Conservation (phyloP, 345 rosid species). For the Eucalyptus leucophloia region DNA sequence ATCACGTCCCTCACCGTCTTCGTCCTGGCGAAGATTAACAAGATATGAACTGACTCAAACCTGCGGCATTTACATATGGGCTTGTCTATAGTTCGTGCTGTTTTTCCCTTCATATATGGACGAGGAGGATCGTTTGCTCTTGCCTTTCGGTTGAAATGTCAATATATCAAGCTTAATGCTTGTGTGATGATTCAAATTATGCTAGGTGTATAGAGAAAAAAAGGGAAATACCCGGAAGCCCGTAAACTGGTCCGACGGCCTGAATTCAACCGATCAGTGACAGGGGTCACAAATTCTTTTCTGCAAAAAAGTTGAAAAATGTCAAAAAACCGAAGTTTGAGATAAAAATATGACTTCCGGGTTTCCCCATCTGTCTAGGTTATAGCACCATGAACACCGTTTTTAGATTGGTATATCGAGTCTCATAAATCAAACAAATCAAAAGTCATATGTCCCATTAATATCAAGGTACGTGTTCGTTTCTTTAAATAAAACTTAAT, state of each 20-base stretch:
- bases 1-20: conserved; percentile 73
- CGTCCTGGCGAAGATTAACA: conserved; percentile 63
- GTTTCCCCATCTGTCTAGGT: not conserved
- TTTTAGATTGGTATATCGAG: not conserved
- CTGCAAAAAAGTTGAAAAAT: not conserved
- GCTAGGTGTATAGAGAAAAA: not conserved
- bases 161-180: not conserved
- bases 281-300: not conserved
- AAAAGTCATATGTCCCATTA: not conserved
- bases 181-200: not conserved
- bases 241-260: not conserved
- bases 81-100: not conserved
- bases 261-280: not conserved
- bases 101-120: not conserved
- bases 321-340: not conserved
- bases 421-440: not conserved
- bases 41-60: conserved; percentile 21
- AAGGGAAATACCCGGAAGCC: not conserved
- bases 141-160: not conserved
- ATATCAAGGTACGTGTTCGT: not conserved
- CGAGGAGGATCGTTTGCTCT: not conserved
- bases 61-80: not conserved
- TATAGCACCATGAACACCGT: not conserved
- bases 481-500: not conserved
- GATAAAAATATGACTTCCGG: not conserved